phyloP scores from a whole-genome alignment of 2,329 filamentous ascomycete species.

The Neofusicoccum cordaticola region DNA sequence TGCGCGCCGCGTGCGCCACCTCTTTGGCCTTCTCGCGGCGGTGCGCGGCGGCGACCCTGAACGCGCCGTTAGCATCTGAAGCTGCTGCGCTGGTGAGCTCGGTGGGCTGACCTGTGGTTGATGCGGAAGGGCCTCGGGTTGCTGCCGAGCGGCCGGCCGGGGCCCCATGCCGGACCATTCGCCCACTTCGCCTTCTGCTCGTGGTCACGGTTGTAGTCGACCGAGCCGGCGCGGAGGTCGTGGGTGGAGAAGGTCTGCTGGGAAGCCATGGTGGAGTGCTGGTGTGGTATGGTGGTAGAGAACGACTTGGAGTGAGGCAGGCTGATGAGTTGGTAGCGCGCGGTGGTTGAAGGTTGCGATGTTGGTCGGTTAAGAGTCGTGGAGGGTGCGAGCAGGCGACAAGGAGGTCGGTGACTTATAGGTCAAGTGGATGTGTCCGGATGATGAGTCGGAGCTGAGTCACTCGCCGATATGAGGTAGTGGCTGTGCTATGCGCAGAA shows the following conservation, averaged over 20 bases:
- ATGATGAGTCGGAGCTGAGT: conserved; percentile 18
- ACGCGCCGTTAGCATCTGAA: background rate
- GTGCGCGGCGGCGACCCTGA: background rate
- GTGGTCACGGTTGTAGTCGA: conserved; percentile 52
- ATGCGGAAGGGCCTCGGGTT: conserved; percentile 37
- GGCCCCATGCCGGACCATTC: conserved; percentile 41
- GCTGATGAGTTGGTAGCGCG: conserved; percentile 16
- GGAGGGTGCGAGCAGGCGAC: background rate
- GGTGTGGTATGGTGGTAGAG: conserved; percentile 19
- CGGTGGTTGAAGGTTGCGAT: conserved; percentile 18
- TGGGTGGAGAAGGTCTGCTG: conserved; percentile 46
- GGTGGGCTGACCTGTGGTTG: conserved; percentile 9
- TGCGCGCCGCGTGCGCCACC: conserved; percentile 19
- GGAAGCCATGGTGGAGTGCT: conserved; percentile 41
- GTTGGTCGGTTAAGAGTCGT: conserved; percentile 4
- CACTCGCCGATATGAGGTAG: conserved; percentile 9
- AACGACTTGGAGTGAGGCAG: conserved; percentile 20
- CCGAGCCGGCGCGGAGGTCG: conserved; percentile 55
- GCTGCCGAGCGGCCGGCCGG: conserved; percentile 33
- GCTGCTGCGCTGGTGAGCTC: too few species aligned
- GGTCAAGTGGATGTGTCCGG: conserved; percentile 17
- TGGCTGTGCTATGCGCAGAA: conserved; percentile 14
- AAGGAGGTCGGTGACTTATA: conserved; percentile 7
- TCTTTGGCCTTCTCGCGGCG: conserved; percentile 15
- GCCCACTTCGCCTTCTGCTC: conserved; percentile 52